A percentile compares a stretch with the other conserved stretches of the same genome.
phyloP scores from a whole-genome alignment of 495 filamentous ascomycete genomes.

The Podospora australis region DNA sequence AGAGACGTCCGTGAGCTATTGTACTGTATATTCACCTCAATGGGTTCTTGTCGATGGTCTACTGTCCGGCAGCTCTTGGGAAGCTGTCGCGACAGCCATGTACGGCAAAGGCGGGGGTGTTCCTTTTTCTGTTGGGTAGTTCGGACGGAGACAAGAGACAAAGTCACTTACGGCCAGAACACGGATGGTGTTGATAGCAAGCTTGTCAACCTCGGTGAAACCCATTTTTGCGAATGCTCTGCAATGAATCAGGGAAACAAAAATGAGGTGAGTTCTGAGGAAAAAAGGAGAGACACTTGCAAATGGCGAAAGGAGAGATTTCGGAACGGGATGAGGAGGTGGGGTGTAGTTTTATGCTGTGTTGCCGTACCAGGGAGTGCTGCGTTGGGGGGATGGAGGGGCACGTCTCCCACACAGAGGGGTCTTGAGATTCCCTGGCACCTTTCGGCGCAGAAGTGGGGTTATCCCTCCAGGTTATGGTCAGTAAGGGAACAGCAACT shows the following conservation, averaged over 20 bases:
- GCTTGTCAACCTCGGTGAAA: conserved; percentile 76
- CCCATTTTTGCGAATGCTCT: conserved; percentile 63
- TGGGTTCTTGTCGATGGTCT: no score
- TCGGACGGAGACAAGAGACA: conserved; percentile 12
- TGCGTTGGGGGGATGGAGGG: conserved; percentile 13
- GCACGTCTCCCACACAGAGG: no score
- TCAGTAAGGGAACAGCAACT: conserved; percentile 11
- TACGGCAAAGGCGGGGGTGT: conserved; percentile 45
- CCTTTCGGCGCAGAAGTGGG: conserved; percentile 18
- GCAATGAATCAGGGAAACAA: conserved; percentile 17
- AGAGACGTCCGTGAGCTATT: conserved; percentile 2
- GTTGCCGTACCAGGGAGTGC: conserved; percentile 6
- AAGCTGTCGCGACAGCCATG: no score
- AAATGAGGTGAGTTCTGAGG: conserved; percentile 17
- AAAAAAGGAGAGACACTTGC: conserved; percentile 13
- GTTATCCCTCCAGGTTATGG: conserved; percentile 5
- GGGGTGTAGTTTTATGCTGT: conserved; percentile 32
- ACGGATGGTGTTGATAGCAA: conserved; percentile 97
- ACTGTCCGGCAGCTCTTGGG: no score
- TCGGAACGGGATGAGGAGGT: conserved; percentile 27
- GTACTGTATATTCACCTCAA: no score
- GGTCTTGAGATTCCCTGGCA: conserved; percentile 16
- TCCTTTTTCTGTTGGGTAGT: conserved; percentile 19
- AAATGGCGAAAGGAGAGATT: conserved; percentile 19
- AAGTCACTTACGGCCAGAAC: conserved; percentile 72